Evolutionary conservation across 352 stramenopile genomes (phyloP).

Genomic region (Globisporangium cylindrosporum): DNA sequence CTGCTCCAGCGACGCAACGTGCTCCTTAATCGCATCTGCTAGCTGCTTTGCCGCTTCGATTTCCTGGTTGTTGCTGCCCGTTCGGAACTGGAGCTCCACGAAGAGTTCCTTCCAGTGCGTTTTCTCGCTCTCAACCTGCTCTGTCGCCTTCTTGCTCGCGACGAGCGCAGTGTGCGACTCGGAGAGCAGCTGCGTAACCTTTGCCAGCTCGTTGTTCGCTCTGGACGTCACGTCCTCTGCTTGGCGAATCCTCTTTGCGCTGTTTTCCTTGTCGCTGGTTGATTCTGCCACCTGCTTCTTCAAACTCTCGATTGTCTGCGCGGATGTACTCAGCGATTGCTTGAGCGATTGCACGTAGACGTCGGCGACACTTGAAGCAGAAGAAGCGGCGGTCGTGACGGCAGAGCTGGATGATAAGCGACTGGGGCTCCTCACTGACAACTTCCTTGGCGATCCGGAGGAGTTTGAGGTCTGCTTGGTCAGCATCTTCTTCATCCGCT

Average conservation of each 20-base stretch:
- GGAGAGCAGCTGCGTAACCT: conserved; percentile 42
- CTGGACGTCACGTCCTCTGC: conserved; percentile 30
- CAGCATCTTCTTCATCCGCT: conserved; percentile 55
- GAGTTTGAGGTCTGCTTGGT: conserved; percentile 18
- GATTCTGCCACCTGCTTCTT: conserved; percentile 42
- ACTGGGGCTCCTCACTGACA: conserved; percentile 6
- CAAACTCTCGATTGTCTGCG: conserved; percentile 32
- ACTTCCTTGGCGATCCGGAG: conserved; percentile 13
- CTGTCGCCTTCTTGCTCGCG: conserved; percentile 29
- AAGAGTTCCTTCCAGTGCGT: conserved; percentile 37
- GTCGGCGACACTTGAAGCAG: conserved; percentile 10
- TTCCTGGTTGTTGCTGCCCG: conserved; percentile 25
- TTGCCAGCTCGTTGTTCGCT: conserved; percentile 37
- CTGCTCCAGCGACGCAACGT: conserved; percentile 24
- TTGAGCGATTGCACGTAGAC: conserved; percentile 43
- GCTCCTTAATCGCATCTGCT: conserved; percentile 24
- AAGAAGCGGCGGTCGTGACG: background rate
- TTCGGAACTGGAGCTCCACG: conserved; percentile 39
- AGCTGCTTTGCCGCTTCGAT: conserved; percentile 37
- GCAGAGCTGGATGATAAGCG: conserved; percentile 1
- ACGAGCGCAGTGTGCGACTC: conserved; percentile 46
- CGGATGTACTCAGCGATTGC: conserved; percentile 37
- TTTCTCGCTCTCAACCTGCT: conserved; percentile 32
- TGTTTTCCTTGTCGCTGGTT: conserved; percentile 32
- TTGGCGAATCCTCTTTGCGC: conserved; percentile 21